These are phyloP conservation scores for Penicillium riverlandense DNA, from an alignment of 495 filamentous ascomycete species.

Conservation along the genomic window DNA sequence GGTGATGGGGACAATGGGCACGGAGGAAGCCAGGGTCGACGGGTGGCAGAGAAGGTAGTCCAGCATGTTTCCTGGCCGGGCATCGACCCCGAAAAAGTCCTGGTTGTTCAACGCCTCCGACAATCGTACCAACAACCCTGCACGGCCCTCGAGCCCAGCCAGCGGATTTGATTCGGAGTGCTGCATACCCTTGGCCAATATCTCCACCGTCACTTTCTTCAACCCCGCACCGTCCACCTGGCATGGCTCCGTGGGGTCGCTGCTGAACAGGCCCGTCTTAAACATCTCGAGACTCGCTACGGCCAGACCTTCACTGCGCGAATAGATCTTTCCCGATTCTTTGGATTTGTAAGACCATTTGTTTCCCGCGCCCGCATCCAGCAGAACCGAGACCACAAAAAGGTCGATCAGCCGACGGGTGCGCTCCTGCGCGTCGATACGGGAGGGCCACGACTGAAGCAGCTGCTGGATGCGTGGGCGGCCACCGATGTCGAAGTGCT, in stretches of 20 bases:
- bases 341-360: slow-evolving; percentile 80
- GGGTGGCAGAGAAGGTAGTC: slow-evolving; percentile 92
- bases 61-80: slow-evolving; percentile 93
- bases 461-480: slow-evolving; percentile 59
- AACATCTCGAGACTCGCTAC: slow-evolving; percentile 98
- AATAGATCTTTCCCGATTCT: slow-evolving; percentile 78
- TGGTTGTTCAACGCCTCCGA: slow-evolving; percentile 70
- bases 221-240: slow-evolving; percentile 85
- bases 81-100: slow-evolving; percentile 79
- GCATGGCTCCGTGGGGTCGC: slow-evolving; percentile 68
- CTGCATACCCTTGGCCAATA: slow-evolving; percentile 74
- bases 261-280: slow-evolving; percentile 87
- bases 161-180: slow-evolving; percentile 75
- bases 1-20: slow-evolving; percentile 82
- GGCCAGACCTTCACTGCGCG: slow-evolving; percentile 85
- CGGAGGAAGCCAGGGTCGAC: slow-evolving; percentile 75
- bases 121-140: slow-evolving; percentile 70
- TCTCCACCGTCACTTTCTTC: slow-evolving; percentile 64
- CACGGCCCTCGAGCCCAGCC: slow-evolving; percentile 79
- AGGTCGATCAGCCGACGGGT: slow-evolving; percentile 60
- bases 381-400: slow-evolving; percentile 60
- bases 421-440: slow-evolving; percentile 53
- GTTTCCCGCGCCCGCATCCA: slow-evolving; percentile 61
- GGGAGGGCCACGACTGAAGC: slow-evolving; percentile 55
- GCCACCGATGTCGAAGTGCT: slow-evolving; percentile 66